phyloP scores from a whole-genome alignment of 2,329 filamentous ascomycete species.

The Aspergillus novoparasiticus region DNA sequence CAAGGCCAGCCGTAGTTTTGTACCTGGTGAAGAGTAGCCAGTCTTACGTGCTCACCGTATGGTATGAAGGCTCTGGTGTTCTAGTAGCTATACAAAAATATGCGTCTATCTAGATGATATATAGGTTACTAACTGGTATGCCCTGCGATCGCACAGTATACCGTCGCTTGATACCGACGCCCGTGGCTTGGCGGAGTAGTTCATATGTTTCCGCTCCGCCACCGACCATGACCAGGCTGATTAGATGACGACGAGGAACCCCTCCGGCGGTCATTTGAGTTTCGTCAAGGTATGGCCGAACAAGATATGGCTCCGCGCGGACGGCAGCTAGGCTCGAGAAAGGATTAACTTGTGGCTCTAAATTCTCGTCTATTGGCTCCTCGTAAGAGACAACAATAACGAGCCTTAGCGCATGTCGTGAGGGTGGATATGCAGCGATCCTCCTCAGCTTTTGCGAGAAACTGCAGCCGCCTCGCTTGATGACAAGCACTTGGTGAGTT shows the following conservation, averaged over 20 bases:
- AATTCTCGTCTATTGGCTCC: slow-evolving; percentile 24
- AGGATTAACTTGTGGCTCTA: slow-evolving; percentile 23
- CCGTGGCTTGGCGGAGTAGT: slow-evolving; percentile 63
- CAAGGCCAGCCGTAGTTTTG: not conserved
- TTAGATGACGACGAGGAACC: slow-evolving; percentile 67
- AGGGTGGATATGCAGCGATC: slow-evolving; percentile 75
- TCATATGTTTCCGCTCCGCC: slow-evolving; percentile 69
- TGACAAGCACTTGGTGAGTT: slow-evolving; percentile 73
- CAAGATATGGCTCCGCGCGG: slow-evolving; percentile 45
- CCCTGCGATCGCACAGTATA: slow-evolving; percentile 84
- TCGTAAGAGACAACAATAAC: slow-evolving; percentile 75
- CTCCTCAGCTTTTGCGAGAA: slow-evolving; percentile 82
- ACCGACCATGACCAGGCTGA: slow-evolving; percentile 81
- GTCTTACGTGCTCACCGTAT: not conserved
- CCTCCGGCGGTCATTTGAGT: slow-evolving; percentile 72
- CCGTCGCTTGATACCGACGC: slow-evolving; percentile 73
- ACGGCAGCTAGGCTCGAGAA: slow-evolving; percentile 43
- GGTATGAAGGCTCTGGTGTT: not conserved
- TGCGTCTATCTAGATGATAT: slow-evolving; percentile 58
- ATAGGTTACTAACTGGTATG: slow-evolving; percentile 74
- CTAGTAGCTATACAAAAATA: not conserved
- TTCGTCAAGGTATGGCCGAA: slow-evolving; percentile 74
- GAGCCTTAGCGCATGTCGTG: slow-evolving; percentile 67
- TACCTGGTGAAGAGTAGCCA: not conserved
- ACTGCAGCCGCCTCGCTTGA: slow-evolving; percentile 79